Conservation (phyloP, 345 rosid genomes). For the Microcos paniculata region DNA sequence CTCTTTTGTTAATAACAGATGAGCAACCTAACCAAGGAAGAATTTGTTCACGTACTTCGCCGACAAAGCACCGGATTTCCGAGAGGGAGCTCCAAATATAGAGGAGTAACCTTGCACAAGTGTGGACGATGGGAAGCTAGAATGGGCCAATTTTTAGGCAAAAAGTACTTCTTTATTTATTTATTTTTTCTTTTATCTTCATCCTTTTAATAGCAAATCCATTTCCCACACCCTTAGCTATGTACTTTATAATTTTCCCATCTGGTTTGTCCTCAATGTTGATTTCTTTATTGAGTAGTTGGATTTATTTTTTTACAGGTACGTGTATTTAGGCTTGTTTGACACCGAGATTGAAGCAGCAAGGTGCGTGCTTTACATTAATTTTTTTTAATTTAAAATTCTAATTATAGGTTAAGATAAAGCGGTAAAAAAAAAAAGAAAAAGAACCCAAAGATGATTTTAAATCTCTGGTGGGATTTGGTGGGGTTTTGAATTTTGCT, state of each 20-base stretch:
- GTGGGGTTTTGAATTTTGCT: neutral
- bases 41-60: constrained; percentile 91
- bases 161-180: too few relatives aligned
- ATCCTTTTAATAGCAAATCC: neutral
- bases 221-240: neutral
- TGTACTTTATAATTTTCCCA: neutral
- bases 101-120: constrained; percentile 97
- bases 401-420: neutral
- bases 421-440: neutral
- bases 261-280: neutral
- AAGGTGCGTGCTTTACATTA: constrained; percentile 37
- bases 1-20: constrained; percentile 47
- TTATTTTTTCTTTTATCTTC: neutral
- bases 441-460: too few relatives aligned
- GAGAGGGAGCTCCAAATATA: constrained; percentile 92
- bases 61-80: constrained; percentile 97
- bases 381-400: neutral
- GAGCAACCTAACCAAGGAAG: constrained; percentile 85
- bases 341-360: constrained; percentile 97
- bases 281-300: neutral
- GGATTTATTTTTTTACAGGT: constrained; percentile 39
- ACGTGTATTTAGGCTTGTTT: constrained; percentile 89
- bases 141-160: constrained; percentile 92
- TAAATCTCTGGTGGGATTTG: neutral
- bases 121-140: constrained; percentile 99